These are phyloP conservation scores for Neurospora sp. DNA, from an alignment of 495 filamentous ascomycete genomes.

Conservation along the genomic window DNA sequence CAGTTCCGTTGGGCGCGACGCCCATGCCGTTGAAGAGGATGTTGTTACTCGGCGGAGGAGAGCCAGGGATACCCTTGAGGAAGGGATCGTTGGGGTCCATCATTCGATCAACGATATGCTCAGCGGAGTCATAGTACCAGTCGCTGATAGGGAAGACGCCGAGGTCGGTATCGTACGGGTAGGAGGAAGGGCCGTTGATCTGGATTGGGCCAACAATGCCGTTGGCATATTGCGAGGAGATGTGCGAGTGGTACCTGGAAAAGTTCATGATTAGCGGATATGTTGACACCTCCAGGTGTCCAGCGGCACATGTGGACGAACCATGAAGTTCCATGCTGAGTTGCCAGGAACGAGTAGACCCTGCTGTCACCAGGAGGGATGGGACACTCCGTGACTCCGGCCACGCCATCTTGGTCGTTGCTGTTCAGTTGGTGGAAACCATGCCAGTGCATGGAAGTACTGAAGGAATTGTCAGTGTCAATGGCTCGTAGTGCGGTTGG, in stretches of 20 bases:
- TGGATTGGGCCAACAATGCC: slow-evolving; percentile 35
- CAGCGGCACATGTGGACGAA: slow-evolving; percentile 12
- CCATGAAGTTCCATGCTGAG: slow-evolving; percentile 44
- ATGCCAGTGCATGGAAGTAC: slow-evolving; percentile 20
- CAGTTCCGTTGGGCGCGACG: slow-evolving; percentile 15
- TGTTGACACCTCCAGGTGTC: neutral
- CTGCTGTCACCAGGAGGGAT: slow-evolving; percentile 27
- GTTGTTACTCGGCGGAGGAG: slow-evolving; percentile 8
- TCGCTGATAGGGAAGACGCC: slow-evolving; percentile 30
- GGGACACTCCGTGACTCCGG: slow-evolving; percentile 31
- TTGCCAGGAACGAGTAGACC: slow-evolving; percentile 41
- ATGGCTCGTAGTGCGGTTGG: neutral
- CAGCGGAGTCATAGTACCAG: slow-evolving; percentile 21
- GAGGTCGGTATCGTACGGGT: slow-evolving; percentile 40
- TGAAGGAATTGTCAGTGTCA: neutral
- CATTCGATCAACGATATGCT: neutral
- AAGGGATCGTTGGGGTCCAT: slow-evolving; percentile 35
- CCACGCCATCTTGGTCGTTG: slow-evolving; percentile 30
- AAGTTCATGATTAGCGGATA: neutral
- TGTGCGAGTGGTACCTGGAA: slow-evolving; percentile 41
- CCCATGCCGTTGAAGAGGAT: slow-evolving; percentile 27
- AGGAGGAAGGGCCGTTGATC: slow-evolving; percentile 38
- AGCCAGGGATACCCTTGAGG: slow-evolving; percentile 12
- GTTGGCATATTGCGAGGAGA: slow-evolving; percentile 33
- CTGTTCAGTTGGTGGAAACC: slow-evolving; percentile 18